Conservation (phyloP, 2,329 filamentous ascomycete species). For the Xylariales sp. region DNA sequence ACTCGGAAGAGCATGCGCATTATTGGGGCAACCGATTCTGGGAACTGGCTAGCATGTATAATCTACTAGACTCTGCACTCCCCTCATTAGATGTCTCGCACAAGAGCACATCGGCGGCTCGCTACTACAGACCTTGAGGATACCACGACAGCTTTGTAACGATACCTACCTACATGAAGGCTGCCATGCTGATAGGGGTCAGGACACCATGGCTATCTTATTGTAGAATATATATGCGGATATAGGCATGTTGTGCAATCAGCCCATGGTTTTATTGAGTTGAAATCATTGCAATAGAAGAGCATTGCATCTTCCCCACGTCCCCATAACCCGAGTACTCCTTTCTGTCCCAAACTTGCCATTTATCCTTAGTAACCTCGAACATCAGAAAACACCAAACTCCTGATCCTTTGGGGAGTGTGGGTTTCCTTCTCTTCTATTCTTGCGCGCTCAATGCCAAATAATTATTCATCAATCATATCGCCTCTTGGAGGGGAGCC, state of each 20-base stretch:
- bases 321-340: not conserved
- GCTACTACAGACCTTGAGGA: not conserved
- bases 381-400: constrained; percentile 32
- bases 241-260: constrained; percentile 7
- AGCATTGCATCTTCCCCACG: constrained; percentile 3
- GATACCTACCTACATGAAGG: not conserved
- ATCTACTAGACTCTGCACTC: constrained; percentile 39
- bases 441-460: not conserved
- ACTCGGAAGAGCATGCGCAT: constrained; percentile 18
- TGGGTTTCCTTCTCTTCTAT: not conserved
- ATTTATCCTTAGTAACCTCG: not conserved
- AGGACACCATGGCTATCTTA: constrained; percentile 6
- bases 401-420: not conserved
- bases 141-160: not conserved
- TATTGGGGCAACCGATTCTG: constrained; percentile 48
- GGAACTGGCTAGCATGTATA: constrained; percentile 43
- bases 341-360: not conserved
- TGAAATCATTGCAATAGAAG: constrained; percentile 10
- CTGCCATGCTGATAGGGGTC: not conserved
- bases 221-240: constrained; percentile 34
- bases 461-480: constrained; percentile 25
- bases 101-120: not conserved
- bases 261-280: constrained; percentile 10
- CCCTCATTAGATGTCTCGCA: not conserved
- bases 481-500: not conserved